These are phyloP conservation scores for Tulasnella sp. DNA, from an alignment of 768 basidiomycete genomes.

Conservation along the genomic window DNA sequence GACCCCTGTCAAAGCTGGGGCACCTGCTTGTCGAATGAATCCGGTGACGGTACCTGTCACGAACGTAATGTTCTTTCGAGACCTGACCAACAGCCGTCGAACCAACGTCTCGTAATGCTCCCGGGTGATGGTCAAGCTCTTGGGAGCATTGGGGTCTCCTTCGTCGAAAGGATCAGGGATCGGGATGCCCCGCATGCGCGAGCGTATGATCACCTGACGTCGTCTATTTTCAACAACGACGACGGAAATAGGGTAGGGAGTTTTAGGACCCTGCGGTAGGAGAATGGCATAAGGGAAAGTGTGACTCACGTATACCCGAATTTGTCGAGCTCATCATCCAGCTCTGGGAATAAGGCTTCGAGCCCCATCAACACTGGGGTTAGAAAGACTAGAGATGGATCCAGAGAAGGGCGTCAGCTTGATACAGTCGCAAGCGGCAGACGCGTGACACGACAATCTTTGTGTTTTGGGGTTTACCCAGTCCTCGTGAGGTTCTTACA, in stretches of 20 bases:
- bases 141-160: not conserved
- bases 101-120: not conserved
- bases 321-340: slow-evolving; percentile 19
- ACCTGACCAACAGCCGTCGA: not conserved
- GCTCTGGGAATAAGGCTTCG: slow-evolving; percentile 19
- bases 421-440: too few species aligned
- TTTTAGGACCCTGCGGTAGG: not conserved
- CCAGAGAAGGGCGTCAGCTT: too few species aligned
- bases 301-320: not conserved
- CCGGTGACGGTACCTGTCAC: not conserved
- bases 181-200: too few species aligned
- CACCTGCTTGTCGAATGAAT: not conserved
- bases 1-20: not conserved
- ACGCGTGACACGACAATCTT: not conserved
- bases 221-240: not conserved
- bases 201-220: slow-evolving; percentile 10
- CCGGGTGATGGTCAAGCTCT: not conserved
- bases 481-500: not conserved
- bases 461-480: not conserved
- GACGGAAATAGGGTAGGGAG: not conserved
- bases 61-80: not conserved
- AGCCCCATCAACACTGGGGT: slow-evolving; percentile 17
- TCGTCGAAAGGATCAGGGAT: not conserved
- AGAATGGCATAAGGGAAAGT: not conserved
- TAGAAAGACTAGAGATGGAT: slow-evolving; percentile 21